Evolutionary conservation across 345 rosid species (phyloP).

Genomic region (Murraya koenigii): DNA sequence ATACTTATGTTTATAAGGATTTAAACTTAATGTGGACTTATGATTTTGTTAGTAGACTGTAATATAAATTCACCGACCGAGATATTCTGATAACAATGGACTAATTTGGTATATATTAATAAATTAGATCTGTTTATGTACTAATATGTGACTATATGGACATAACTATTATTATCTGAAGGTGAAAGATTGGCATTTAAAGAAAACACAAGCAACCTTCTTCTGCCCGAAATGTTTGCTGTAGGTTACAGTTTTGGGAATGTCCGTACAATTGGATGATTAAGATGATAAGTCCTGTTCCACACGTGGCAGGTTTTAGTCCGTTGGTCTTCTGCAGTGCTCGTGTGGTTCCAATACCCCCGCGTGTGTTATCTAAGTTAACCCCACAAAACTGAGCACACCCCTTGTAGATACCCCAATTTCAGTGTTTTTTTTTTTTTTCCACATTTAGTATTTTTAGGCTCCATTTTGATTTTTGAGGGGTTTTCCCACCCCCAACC

Average conservation of each 20-base stretch:
- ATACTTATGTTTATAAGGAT: too few relatives aligned
- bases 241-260: not conserved
- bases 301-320: constrained; percentile 25
- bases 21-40: too few relatives aligned
- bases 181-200: not conserved
- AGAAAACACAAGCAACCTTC: not conserved
- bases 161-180: not conserved
- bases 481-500: too few relatives aligned
- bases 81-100: too few relatives aligned
- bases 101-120: too few relatives aligned
- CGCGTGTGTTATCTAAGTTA: not conserved
- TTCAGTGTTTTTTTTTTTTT: not conserved
- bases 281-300: not conserved
- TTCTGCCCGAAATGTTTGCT: not conserved
- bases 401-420: not conserved
- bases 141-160: not conserved
- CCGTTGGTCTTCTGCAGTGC: constrained; percentile 1
- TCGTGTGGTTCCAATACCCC: constrained; percentile 10
- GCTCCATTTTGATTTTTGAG: too few relatives aligned
- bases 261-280: not conserved
- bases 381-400: not conserved
- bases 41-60: too few relatives aligned
- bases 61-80: too few relatives aligned
- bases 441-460: not conserved
- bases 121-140: too few relatives aligned